Conservation (phyloP, 306 rosid species). For the barrel medic (Medicago truncatula) region DNA sequence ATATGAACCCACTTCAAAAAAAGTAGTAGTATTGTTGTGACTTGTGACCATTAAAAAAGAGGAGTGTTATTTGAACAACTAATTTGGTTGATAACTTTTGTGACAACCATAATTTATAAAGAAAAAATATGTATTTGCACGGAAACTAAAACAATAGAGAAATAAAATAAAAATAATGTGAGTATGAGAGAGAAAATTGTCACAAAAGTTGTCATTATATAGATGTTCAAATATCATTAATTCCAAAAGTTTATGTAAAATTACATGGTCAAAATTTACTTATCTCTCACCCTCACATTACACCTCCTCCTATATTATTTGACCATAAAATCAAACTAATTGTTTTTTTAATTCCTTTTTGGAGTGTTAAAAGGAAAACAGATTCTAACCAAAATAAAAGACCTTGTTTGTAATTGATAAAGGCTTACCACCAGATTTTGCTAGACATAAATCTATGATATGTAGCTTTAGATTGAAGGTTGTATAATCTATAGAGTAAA, state of each 20-base stretch:
- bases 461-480: constrained; percentile 34
- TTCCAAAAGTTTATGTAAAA: neutral
- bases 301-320: neutral
- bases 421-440: constrained; percentile 8
- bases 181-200: too few relatives aligned
- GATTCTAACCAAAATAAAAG: neutral
- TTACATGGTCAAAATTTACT: neutral
- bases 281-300: neutral
- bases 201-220: too few relatives aligned
- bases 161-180: too few relatives aligned
- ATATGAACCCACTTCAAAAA: too few relatives aligned
- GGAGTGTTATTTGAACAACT: too few relatives aligned
- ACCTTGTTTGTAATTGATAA: neutral
- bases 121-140: too few relatives aligned
- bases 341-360: neutral
- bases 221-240: too few relatives aligned
- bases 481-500: constrained; percentile 42
- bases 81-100: too few relatives aligned
- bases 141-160: too few relatives aligned
- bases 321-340: neutral
- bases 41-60: too few relatives aligned
- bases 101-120: too few relatives aligned
- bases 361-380: constrained; percentile 1
- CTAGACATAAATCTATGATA: constrained; percentile 2
- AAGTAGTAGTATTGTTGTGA: too few relatives aligned